Base-by-base conservation (phyloP, 768 basidiomycete species). In the Chalciporus sphaerocephalus region DNA sequence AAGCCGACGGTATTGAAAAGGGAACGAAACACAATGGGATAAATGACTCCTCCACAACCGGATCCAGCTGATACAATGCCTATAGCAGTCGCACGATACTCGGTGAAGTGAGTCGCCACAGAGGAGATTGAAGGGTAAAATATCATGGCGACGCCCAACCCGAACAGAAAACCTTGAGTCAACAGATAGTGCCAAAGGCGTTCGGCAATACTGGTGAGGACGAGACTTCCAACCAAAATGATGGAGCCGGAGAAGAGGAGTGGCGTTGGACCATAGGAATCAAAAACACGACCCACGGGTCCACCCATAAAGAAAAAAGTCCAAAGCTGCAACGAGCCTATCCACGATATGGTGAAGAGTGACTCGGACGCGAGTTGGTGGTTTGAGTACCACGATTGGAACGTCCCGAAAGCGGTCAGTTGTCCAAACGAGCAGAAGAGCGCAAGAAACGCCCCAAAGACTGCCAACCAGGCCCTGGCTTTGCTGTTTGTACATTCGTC, bases 31-130 rank as follows among this genome's bases (percentile, higher is more conserved):
- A 83, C 67, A 39, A 87, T 75, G 0, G 85, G 81, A 52, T 78
- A 86, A n/a, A 83, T 64, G 3, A 85, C 80, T 9, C 85, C 85
- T 18, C 87, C 83, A 45, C 78, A 59, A 45, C 83, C 77, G 20
- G 82, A 81, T n/a, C 88, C 88, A 25, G 85, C 78, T 1, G 78
- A 72, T 15, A 79, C 81, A 44, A 91, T 67, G 2, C 88, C 88
- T 28, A 85, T 68, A 0, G 87, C 85, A 2, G 87, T 81, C 3
- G 83, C 84, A 12, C 86, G 76, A 50, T 81, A 80, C 50, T 73
- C 74, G 38, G 59, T 56, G 64, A 87, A 90, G 59, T 81, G 74
- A 1, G 81, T 87, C 0, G 83, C 76, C 9, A 87, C 72, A 41
- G 81, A 79, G 4, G 83, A 73, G 23, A 89, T 66, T 0, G 82